Evolutionary conservation across 176 grass and related monocot genomes (phyloP).

Genomic region (Alopecurus myosuroides): DNA sequence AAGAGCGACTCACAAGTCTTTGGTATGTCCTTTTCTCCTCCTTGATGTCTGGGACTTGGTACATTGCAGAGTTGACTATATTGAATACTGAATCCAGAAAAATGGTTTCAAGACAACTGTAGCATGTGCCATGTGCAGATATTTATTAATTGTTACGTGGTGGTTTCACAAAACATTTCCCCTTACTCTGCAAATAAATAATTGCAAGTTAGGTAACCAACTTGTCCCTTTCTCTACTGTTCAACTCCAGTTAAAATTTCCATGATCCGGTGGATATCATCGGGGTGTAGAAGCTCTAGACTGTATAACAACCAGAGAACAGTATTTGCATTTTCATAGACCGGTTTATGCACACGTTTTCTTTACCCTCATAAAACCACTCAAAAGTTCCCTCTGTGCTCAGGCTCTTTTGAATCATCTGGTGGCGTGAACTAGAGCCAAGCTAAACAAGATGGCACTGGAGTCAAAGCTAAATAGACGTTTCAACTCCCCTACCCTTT

Average conservation of each 20-base stretch:
- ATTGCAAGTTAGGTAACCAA: background rate
- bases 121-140: background rate
- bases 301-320: too few relatives aligned
- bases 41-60: too few relatives aligned
- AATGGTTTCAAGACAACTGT: background rate
- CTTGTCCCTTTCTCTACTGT: background rate
- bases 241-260: background rate
- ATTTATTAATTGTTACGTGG: background rate
- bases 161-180: background rate
- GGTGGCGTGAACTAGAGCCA: background rate
- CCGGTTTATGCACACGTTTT: background rate
- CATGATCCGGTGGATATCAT: background rate
- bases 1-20: too few relatives aligned
- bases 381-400: background rate
- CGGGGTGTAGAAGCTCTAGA: background rate
- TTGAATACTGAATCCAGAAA: background rate
- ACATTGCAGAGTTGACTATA: too few relatives aligned
- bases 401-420: background rate
- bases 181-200: background rate
- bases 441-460: background rate
- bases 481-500: background rate
- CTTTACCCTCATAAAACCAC: background rate
- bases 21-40: too few relatives aligned
- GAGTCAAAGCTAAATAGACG: background rate
- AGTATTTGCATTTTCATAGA: too few relatives aligned